A percentile compares a stretch with the other conserved stretches of the same genome.
These are phyloP conservation scores for Penicillium atrosanguineum DNA, from an alignment of 495 filamentous ascomycete species.

Conservation along the genomic window DNA sequence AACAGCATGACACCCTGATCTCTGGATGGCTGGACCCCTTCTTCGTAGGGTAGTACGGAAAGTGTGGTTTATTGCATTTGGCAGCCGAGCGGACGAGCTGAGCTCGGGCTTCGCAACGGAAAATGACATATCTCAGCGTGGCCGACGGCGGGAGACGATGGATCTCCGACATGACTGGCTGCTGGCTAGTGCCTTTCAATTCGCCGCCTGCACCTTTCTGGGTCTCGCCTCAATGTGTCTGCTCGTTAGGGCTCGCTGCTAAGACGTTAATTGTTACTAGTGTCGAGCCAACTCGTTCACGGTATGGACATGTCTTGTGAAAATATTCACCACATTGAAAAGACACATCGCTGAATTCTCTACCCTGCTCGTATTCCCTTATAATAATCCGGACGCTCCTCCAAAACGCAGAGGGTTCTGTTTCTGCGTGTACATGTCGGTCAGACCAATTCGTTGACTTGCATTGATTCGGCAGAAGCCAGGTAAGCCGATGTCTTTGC, in stretches of 20 bases:
- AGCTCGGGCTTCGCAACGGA: slow-evolving; percentile 16
- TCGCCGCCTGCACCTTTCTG: slow-evolving; percentile 22
- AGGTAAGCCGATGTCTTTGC: slow-evolving; percentile 10
- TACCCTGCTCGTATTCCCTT: slow-evolving; percentile 6
- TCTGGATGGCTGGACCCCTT: slow-evolving; percentile 5
- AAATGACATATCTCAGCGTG: slow-evolving; percentile 31
- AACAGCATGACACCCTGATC: background rate
- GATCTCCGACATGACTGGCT: slow-evolving; percentile 19
- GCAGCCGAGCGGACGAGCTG: slow-evolving; percentile 20
- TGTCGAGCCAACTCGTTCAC: slow-evolving; percentile 3
- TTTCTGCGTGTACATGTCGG: slow-evolving; percentile 10
- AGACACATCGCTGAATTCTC: background rate
- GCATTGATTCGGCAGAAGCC: slow-evolving; percentile 10
- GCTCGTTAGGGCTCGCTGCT: slow-evolving; percentile 8
- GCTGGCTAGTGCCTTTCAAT: slow-evolving; percentile 8
- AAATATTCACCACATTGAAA: slow-evolving; percentile 4
- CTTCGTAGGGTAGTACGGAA: slow-evolving; percentile 20
- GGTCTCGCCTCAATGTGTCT: slow-evolving; percentile 16
- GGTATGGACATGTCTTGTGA: slow-evolving; percentile 11
- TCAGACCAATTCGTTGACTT: slow-evolving; percentile 18
- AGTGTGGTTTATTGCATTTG: slow-evolving; percentile 21
- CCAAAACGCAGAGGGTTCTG: slow-evolving; percentile 1
- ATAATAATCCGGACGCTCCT: slow-evolving; percentile 10
- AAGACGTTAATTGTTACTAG: slow-evolving; percentile 6
- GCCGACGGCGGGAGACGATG: slow-evolving; percentile 6